phyloP scores from a whole-genome alignment of 2,329 filamentous ascomycete genomes.

The Trichoderma pleuroti region DNA sequence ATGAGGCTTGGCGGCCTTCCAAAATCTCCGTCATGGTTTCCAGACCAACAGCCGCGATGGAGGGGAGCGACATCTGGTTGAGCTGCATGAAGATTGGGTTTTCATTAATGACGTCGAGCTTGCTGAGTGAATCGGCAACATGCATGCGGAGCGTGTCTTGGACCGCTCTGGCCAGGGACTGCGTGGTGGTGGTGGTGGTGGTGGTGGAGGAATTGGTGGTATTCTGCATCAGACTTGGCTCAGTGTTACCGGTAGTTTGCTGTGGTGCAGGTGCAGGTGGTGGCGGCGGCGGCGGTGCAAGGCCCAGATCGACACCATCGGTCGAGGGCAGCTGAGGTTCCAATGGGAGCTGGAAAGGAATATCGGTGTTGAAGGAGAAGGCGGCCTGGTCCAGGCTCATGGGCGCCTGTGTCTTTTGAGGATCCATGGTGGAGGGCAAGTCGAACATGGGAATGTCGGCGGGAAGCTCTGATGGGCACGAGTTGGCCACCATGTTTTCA shows the following conservation, averaged over 20 bases:
- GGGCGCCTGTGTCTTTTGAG: conserved; percentile 23
- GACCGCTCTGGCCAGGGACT: conserved; percentile 40
- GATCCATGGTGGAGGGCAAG: conserved; percentile 30
- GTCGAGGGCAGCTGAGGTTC: conserved; percentile 33
- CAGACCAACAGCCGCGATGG: conserved; percentile 43
- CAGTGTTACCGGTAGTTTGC: conserved; percentile 24
- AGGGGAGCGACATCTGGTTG: conserved; percentile 35
- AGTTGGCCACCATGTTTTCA: conserved; percentile 30
- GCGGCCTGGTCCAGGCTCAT: conserved; percentile 35
- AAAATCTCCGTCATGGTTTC: conserved; percentile 40
- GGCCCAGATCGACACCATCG: conserved; percentile 24
- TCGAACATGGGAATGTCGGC: conserved; percentile 39
- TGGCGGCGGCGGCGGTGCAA: conserved; percentile 23
- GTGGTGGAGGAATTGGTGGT: not conserved
- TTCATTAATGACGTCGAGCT: conserved; percentile 37
- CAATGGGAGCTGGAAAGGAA: conserved; percentile 35
- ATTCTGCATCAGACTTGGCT: conserved; percentile 19
- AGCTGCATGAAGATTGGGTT: conserved; percentile 44
- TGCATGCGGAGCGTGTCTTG: conserved; percentile 48
- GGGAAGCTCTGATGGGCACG: conserved; percentile 41
- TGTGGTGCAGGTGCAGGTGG: conserved; percentile 17
- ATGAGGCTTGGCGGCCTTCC: conserved; percentile 35
- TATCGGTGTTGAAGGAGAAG: conserved; percentile 35
- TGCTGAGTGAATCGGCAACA: conserved; percentile 42
- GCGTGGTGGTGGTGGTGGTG: conserved; percentile 21